phyloP scores from a whole-genome alignment of 306 rosid genomes.

The Castanea crenata region DNA sequence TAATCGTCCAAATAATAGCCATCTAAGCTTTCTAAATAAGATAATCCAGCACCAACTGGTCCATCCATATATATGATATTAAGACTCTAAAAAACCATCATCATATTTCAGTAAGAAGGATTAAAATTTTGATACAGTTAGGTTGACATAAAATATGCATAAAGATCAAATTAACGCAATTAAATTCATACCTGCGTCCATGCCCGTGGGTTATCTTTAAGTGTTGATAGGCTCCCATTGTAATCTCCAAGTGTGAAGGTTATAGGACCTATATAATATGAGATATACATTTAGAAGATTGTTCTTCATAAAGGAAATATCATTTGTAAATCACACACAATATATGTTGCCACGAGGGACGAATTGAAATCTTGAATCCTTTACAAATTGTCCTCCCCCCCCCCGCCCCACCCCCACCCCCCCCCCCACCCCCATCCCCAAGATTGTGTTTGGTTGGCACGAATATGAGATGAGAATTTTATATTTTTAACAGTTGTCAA shows the following conservation, averaged over 20 bases:
- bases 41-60: background rate
- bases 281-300: background rate
- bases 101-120: background rate
- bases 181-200: constrained; percentile 19
- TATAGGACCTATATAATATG: constrained; percentile 11
- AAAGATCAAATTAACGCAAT: background rate
- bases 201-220: constrained; percentile 7
- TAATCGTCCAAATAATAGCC: background rate
- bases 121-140: background rate
- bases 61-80: constrained; percentile 1
- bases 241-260: constrained; percentile 11
- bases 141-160: background rate
- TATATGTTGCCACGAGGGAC: no score
- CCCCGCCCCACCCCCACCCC: no score
- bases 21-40: background rate
- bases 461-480: no score
- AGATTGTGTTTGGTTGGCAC: no score
- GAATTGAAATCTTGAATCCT: no score
- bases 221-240: constrained; percentile 27
- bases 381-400: no score
- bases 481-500: no score
- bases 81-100: background rate
- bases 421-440: no score
- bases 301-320: no score
- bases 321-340: no score